Evolutionary conservation across 2,329 filamentous ascomycete species (phyloP).

Genomic region (Elsinoe arachidis): DNA sequence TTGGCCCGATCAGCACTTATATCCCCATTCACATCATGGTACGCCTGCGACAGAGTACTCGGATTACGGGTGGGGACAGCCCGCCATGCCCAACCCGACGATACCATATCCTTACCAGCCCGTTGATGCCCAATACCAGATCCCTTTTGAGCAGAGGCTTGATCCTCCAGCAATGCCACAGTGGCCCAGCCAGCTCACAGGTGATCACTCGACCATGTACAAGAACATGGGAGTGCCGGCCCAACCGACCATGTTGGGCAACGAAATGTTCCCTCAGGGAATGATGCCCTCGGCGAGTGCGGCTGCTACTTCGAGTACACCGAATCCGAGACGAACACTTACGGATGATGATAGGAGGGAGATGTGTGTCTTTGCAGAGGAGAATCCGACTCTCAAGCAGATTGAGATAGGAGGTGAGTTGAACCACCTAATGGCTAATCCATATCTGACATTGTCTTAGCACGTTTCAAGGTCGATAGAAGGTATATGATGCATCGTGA

Average conservation of each 20-base stretch:
- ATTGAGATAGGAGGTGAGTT: slow-evolving; percentile 81
- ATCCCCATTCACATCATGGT: slow-evolving; percentile 53
- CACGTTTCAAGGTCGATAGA: slow-evolving; percentile 90
- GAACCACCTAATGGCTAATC: background rate
- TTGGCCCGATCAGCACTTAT: slow-evolving; percentile 39
- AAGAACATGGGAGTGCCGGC: background rate
- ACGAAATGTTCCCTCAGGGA: background rate
- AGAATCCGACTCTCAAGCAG: slow-evolving; percentile 85
- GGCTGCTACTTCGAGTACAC: slow-evolving; percentile 10
- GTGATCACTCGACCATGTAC: slow-evolving; percentile 6
- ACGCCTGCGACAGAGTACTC: slow-evolving; percentile 63
- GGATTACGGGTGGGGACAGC: slow-evolving; percentile 54
- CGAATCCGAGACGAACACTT: slow-evolving; percentile 55
- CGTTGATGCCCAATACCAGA: slow-evolving; percentile 24
- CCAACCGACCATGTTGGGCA: background rate
- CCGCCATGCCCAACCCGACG: slow-evolving; percentile 44
- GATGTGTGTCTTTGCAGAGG: slow-evolving; percentile 91
- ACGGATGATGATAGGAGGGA: slow-evolving; percentile 81
- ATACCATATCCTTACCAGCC: slow-evolving; percentile 47
- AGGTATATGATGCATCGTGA: slow-evolving; percentile 54
- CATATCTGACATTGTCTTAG: slow-evolving; percentile 37
- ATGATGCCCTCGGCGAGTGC: background rate
- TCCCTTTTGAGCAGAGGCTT: slow-evolving; percentile 44
- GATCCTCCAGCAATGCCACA: slow-evolving; percentile 66
- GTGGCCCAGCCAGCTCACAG: slow-evolving; percentile 72